Base-by-base conservation (phyloP, 441 rosid genomes). In the Erysimum pusillum region DNA sequence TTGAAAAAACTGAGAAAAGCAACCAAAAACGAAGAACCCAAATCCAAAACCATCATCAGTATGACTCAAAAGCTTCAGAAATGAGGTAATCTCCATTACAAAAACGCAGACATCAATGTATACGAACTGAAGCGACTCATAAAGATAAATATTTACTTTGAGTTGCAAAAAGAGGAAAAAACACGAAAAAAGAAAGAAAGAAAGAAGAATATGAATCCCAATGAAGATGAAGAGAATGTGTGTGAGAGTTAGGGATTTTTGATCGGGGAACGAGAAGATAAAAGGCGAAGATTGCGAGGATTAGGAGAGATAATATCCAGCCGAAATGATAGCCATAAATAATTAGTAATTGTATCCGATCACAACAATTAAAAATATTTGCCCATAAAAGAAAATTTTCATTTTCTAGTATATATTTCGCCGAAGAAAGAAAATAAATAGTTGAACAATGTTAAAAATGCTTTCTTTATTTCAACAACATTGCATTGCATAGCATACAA, bases 21-120 rank as follows among this genome's bases (percentile, higher is more conserved):
- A 80, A 1, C 86, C 86, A n/a, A 86, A 76, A 65, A 83, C 80
- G 36, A 82, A 69, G 54, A 84, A 49, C 78, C 86, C 89, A 77
- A 72, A 74, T 54, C 81, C 85, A 35, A 86, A 81, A 4, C 82
- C 85, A 71, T 67, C 66, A 10, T 67, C 66, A 10, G 63, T 69
- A 12, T 49, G 51, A 76, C 71, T 52, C 57, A 84, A 57, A 62
- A 81, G 41, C 77, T 83, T 87, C 31, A 87, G 49, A 32, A 71
- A 82, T 1, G 91, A 83, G 60, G 81, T 80, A 54, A 75, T 49
- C 61, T 69, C 90, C 89, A 85, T 85, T 76, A 76, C 28, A 39
- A 72, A 52, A 44, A 14, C 22, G 73, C 14, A 75, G 78, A 58
- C 79, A 68, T 75, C 73, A 61, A 60, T 71, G 60, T 72, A 74